Evolutionary conservation across 73 alveolate genomes (phyloP).

Genomic region (Paramecium tetraurelia): DNA sequence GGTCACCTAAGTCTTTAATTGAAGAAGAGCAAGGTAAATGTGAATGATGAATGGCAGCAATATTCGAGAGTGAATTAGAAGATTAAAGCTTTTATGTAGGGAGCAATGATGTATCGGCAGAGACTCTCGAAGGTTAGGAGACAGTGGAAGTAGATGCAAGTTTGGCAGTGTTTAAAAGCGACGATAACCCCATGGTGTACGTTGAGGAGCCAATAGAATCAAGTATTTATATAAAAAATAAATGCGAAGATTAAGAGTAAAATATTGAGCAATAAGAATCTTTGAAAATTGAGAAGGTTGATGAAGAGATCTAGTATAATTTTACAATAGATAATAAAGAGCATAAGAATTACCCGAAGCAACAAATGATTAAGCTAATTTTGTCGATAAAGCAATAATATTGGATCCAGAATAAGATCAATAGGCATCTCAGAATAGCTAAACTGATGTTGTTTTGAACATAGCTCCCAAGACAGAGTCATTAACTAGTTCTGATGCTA

Average conservation of each 20-base stretch:
- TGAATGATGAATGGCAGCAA: background rate
- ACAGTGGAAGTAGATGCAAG: background rate
- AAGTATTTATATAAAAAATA: background rate
- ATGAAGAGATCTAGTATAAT: background rate
- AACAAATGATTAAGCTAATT: background rate
- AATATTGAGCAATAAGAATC: background rate
- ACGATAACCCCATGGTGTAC: background rate
- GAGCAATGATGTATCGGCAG: background rate
- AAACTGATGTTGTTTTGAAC: background rate
- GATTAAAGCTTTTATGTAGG: slow-evolving; percentile 23
- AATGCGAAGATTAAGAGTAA: background rate
- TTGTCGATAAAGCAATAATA: background rate
- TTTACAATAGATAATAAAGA: background rate
- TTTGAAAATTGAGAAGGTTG: background rate
- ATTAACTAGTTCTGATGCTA: background rate
- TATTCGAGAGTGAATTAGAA: background rate
- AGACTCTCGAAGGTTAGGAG: background rate
- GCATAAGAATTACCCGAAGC: background rate
- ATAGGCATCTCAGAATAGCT: background rate
- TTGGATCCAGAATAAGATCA: background rate
- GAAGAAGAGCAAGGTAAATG: slow-evolving; percentile 37
- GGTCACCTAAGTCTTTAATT: background rate
- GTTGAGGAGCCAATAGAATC: background rate
- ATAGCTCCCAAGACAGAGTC: background rate
- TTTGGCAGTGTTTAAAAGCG: slow-evolving; percentile 4